Base-by-base conservation (phyloP, 805 yeast species). In the Pichia paraexigua region DNA sequence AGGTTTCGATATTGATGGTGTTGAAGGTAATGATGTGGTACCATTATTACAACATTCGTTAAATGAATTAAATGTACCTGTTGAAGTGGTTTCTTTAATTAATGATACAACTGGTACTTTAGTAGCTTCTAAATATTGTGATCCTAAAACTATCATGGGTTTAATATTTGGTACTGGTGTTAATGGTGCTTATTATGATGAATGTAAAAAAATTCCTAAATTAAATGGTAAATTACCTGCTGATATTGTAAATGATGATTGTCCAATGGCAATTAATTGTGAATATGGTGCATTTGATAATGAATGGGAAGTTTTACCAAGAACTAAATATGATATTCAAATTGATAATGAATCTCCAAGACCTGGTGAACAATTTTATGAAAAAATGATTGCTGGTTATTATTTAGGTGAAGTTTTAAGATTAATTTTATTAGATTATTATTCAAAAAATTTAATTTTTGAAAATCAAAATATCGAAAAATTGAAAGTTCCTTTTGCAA, bases 201-300 rank as follows among this genome's bases (percentile, higher is more conserved):
- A 71, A 47, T 83, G 82, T 49, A 69, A 74, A 48, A 80, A 80
- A 61, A 80, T 92, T 61, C 92, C 91, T 57, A 92, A 92, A 74
- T 76, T 92, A 60, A 81, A 80, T 61, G 95, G 94, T 54, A 72
- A 71, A 60, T 68, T 85, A 50, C 77, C 81, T 30, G 72, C 69
- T 21, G 96, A 88, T 64, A 78, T 89, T 59, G 65, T 28, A 18
- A 15, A 76, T 40, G 69, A 67, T 11, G 79, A 78, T 47, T 76
- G 85, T 43, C 82, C 85, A 56, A 91, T 92, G 95, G 97, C 97
- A 50, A 92, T 92, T 69, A 92, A 92, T 77, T 90, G 97, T 76
- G 99, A 92, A 74, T 92, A 92, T 73, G 98, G 99, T 64, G 92
- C 97, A 8, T 92, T 92, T 67, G 98, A 92, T 69, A 91, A 89